phyloP scores from a whole-genome alignment of 1,139 yeast genomes.

The Lodderomyces elongisporus region DNA sequence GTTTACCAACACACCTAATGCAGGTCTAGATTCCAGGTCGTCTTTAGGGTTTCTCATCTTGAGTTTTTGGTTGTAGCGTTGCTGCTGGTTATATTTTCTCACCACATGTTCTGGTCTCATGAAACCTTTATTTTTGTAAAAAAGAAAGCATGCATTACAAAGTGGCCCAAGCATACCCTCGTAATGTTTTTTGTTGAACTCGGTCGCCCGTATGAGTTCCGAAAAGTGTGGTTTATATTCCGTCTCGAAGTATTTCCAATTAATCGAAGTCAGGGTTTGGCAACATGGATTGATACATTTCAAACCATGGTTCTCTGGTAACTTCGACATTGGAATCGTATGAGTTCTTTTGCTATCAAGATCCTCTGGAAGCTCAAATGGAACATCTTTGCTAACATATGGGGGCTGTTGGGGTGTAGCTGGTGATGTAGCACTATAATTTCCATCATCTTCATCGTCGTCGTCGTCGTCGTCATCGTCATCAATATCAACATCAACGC shows the following conservation, averaged over 20 bases:
- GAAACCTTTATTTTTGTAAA: slow-evolving; percentile 46
- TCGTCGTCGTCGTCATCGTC: slow-evolving; percentile 14
- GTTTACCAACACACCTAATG: slow-evolving; percentile 4
- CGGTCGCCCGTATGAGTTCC: slow-evolving; percentile 34
- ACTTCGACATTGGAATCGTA: slow-evolving; percentile 35
- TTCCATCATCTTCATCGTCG: slow-evolving; percentile 16
- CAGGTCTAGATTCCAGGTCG: slow-evolving; percentile 17
- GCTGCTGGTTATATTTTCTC: slow-evolving; percentile 44
- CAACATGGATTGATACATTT: slow-evolving; percentile 43
- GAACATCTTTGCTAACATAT: slow-evolving; percentile 16
- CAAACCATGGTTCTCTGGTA: slow-evolving; percentile 39
- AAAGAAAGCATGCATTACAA: slow-evolving; percentile 47
- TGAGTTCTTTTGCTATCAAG: slow-evolving; percentile 43
- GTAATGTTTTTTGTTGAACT: slow-evolving; percentile 37
- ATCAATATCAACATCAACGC: no score
- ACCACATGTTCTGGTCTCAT: slow-evolving; percentile 49
- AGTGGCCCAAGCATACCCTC: slow-evolving; percentile 51
- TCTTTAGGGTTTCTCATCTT: slow-evolving; percentile 14
- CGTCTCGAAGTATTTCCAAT: slow-evolving; percentile 47
- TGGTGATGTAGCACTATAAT: slow-evolving; percentile 26
- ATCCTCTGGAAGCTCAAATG: slow-evolving; percentile 25
- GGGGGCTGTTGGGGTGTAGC: slow-evolving; percentile 42
- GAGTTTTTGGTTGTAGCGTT: slow-evolving; percentile 31
- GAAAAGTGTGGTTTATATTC: slow-evolving; percentile 37
- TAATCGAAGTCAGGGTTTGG: slow-evolving; percentile 34